Conservation (phyloP, 2,329 filamentous ascomycete genomes). For the Fusarium sp. region DNA sequence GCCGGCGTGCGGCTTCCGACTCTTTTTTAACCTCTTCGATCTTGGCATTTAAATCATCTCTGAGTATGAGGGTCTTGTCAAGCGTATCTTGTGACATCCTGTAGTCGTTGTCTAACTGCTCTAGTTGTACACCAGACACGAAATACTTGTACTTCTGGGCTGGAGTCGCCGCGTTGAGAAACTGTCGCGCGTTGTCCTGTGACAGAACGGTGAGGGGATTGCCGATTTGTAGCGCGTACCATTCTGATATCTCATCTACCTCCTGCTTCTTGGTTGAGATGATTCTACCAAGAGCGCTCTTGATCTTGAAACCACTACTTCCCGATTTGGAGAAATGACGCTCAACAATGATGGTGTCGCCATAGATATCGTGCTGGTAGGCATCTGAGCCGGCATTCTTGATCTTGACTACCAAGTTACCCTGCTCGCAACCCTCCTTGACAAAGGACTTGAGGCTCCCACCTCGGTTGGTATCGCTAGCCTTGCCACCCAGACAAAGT, state of each 20-base stretch:
- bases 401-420: constrained; percentile 81
- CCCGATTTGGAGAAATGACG: constrained; percentile 83
- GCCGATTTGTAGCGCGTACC: constrained; percentile 92
- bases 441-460: constrained; percentile 90
- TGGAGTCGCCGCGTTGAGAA: constrained; percentile 84
- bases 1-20: constrained; percentile 68
- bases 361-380: constrained; percentile 84
- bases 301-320: constrained; percentile 85
- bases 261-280: constrained; percentile 87
- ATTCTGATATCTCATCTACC: constrained; percentile 92
- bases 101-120: constrained; percentile 93
- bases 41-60: constrained; percentile 49
- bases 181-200: constrained; percentile 93
- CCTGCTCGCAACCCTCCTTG: constrained; percentile 84
- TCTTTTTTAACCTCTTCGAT: constrained; percentile 50
- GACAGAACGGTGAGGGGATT: constrained; percentile 96
- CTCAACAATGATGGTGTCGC: constrained; percentile 88
- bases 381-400: constrained; percentile 90
- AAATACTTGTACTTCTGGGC: constrained; percentile 96
- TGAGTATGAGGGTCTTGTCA: constrained; percentile 65
- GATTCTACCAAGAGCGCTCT: constrained; percentile 72
- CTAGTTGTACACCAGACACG: constrained; percentile 90
- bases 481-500: constrained; percentile 93
- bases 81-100: constrained; percentile 81
- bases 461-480: constrained; percentile 90